phyloP scores from a whole-genome alignment of 2,329 filamentous ascomycete genomes.

The Exserohilum rostratum region DNA sequence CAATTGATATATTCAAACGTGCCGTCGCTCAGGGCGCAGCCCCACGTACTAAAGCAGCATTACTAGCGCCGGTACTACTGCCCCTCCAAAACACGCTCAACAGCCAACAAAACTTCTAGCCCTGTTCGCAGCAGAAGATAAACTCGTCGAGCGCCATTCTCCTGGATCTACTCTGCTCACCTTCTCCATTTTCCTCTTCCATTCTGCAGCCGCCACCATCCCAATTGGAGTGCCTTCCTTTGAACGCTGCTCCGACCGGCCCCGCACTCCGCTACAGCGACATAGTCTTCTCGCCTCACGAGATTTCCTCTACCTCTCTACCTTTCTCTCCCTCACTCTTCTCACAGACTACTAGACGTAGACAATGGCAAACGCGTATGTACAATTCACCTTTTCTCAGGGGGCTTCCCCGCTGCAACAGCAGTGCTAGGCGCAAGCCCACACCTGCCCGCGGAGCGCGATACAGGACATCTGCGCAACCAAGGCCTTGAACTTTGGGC shows the following conservation, averaged over 20 bases:
- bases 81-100: slow-evolving; percentile 34
- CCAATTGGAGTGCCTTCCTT: slow-evolving; percentile 17
- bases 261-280: slow-evolving; percentile 21
- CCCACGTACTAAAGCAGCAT: slow-evolving; percentile 30
- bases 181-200: slow-evolving; percentile 5
- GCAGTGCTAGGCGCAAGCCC: neutral
- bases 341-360: slow-evolving; percentile 15
- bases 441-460: neutral
- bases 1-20: slow-evolving; percentile 21
- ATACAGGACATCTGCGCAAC: neutral
- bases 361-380: slow-evolving; percentile 72
- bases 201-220: slow-evolving; percentile 6
- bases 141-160: slow-evolving; percentile 27
- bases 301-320: slow-evolving; percentile 10
- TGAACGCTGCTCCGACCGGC: slow-evolving; percentile 21
- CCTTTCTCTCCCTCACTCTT: neutral
- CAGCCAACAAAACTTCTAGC: slow-evolving; percentile 30
- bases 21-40: slow-evolving; percentile 25
- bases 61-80: slow-evolving; percentile 25
- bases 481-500: neutral
- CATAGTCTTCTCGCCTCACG: slow-evolving; percentile 12
- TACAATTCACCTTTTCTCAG: slow-evolving; percentile 6
- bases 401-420: neutral
- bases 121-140: slow-evolving; percentile 25
- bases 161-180: slow-evolving; percentile 1